phyloP scores from a whole-genome alignment of 176 grass and related monocot genomes.

The Otatea glauca region DNA sequence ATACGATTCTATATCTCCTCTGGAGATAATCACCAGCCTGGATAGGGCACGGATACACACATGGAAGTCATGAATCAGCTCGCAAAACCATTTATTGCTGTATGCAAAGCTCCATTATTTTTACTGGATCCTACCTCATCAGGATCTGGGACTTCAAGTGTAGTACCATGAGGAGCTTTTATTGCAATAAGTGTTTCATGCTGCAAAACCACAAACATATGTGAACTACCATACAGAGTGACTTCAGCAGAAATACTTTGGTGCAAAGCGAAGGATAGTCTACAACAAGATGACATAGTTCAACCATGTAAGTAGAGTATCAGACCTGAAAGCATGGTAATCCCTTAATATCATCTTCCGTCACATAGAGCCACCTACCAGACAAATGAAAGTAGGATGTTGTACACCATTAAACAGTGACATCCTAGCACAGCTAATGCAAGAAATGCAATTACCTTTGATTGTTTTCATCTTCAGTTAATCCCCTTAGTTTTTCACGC shows the following conservation, averaged over 20 bases:
- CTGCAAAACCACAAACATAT: constrained; percentile 51
- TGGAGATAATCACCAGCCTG: constrained; percentile 95
- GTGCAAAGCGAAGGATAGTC: neutral
- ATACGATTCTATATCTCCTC: constrained; percentile 97
- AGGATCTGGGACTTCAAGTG: constrained; percentile 95
- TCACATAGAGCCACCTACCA: constrained; percentile 94
- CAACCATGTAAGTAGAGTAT: constrained; percentile 37
- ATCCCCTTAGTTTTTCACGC: constrained; percentile 78
- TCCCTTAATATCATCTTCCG: constrained; percentile 97
- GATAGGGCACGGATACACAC: constrained; percentile 38
- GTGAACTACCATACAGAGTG: neutral
- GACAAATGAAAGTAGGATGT: constrained; percentile 31
- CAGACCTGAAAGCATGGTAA: constrained; percentile 93
- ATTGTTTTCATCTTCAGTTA: constrained; percentile 94
- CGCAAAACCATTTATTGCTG: constrained; percentile 1
- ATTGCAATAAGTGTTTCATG: constrained; percentile 97
- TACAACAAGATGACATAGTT: constrained; percentile 16
- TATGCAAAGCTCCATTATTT: constrained; percentile 18
- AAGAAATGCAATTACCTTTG: constrained; percentile 67
- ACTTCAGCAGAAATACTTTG: constrained; percentile 21
- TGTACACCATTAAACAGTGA: constrained; percentile 26
- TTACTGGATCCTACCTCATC: constrained; percentile 72
- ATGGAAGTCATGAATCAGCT: constrained; percentile 2
- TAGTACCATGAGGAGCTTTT: constrained; percentile 98
- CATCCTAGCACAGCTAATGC: constrained; percentile 13